Evolutionary conservation across 192 early-diverging fungal species (phyloP).

Genomic region (Phycomyces blakesleeanus): DNA sequence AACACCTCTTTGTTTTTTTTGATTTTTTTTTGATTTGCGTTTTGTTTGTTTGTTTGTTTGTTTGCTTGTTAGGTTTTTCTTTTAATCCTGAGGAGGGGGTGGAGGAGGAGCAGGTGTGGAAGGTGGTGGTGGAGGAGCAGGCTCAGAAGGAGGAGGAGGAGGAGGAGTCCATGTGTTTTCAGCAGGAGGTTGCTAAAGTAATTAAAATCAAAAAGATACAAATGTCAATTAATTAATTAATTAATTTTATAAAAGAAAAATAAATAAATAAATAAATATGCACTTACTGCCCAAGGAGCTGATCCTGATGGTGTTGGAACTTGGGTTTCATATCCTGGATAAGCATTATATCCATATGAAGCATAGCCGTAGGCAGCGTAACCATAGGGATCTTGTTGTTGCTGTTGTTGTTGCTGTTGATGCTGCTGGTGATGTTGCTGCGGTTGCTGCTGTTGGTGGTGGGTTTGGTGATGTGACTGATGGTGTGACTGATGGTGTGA

Average conservation of each 20-base stretch:
- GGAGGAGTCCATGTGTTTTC: conserved; percentile 26
- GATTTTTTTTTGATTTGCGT: neutral
- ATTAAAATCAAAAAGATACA: no score
- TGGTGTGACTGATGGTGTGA: no score
- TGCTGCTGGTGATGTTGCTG: conserved; percentile 24
- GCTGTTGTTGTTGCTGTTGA: conserved; percentile 21
- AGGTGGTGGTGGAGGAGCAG: conserved; percentile 39
- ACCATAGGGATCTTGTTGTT: conserved; percentile 14
- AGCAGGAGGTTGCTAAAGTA: conserved; percentile 34
- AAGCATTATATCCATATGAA: neutral
- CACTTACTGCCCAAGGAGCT: conserved; percentile 29
- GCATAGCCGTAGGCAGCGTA: conserved; percentile 14
- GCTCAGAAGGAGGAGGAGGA: conserved; percentile 34
- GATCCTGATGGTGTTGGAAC: conserved; percentile 17
- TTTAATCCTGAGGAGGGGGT: conserved; percentile 11
- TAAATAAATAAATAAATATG: conserved; percentile 3
- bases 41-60: neutral
- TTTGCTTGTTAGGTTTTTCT: neutral
- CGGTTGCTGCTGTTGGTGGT: conserved; percentile 2
- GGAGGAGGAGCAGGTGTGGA: conserved; percentile 26
- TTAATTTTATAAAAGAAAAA: no score
- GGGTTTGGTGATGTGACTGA: conserved; percentile 12
- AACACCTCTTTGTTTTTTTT: neutral
- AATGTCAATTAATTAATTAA: no score
- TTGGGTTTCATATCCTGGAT: conserved; percentile 4